Base-by-base conservation (phyloP, 768 basidiomycete species). In the Hypholoma sublateritium region DNA sequence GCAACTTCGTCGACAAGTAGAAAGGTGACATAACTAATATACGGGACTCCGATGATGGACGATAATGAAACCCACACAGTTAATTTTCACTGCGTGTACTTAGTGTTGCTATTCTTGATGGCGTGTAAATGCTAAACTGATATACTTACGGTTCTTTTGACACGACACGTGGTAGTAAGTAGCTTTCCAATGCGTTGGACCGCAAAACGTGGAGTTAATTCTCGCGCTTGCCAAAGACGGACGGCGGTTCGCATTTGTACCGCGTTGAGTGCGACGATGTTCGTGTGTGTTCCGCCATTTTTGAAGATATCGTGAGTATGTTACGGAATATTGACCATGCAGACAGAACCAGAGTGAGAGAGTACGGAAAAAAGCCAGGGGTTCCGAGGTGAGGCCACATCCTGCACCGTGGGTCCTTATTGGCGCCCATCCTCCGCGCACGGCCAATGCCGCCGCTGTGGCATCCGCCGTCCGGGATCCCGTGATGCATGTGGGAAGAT, bases 1-100 rank as follows among this genome's bases (percentile, higher is more conserved):
- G 81, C 8, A 70, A 73, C 44, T 92, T 91, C 67, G 72, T 78
- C 35, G 83, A 79, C 60, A 59, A 54, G 53, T 62, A 49, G 57
- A 55, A 42, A 50, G 43, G 44, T 53, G 60, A 57, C 41, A 45
- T 22, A 41, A 45, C 35, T 44, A 37, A 21, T 57, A 25, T 44
- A n/a, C 32, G 22, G 37, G 25, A 19, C 21, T 24, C 44, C 17
- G 53, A 12, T 16, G 43, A 54, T 14, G 41, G 25, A 55, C 46
- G 42, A 25, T 51, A 36, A 25, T 52, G 36, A 49, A 41, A 49
- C 11, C 19, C 17, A 24, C 49, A 42, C 55, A 50, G 22, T 49
- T 56, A 49, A 48, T 56, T 39, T 41, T 56, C 47, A 28, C 19
- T 39, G 19, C 28, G 36, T 48, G 37, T 50, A 46, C 55, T 32